Conservation (phyloP, 352 stramenopile genomes). For the Phytophthora hibernalis region DNA sequence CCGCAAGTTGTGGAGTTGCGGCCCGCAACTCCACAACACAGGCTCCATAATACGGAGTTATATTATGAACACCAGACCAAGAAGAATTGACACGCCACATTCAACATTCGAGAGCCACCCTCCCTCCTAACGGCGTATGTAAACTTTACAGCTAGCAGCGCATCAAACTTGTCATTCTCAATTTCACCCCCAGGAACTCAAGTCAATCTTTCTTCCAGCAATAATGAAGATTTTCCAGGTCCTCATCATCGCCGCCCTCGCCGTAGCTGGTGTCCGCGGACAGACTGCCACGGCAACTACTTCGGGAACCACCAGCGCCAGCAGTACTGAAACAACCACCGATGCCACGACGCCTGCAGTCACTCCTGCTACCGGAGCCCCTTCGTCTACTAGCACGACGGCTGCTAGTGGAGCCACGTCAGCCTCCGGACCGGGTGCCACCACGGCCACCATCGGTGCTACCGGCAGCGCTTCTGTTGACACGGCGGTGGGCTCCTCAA, state of each 20-base stretch:
- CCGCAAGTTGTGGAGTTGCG: no score
- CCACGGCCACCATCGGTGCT: neutral
- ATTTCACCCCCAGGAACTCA: constrained; percentile 23
- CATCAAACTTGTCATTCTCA: constrained; percentile 13
- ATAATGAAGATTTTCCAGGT: constrained; percentile 45
- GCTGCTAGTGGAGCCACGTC: no score
- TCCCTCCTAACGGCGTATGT: neutral
- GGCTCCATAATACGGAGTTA: no score
- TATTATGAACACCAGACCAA: no score
- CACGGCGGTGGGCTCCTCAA: constrained; percentile 14
- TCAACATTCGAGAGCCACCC: neutral
- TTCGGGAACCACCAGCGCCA: neutral
- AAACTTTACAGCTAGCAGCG: neutral
- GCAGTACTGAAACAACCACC: constrained; percentile 1
- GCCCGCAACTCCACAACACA: no score
- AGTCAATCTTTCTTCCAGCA: constrained; percentile 7
- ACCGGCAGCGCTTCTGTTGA: neutral
- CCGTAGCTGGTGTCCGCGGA: constrained; percentile 23
- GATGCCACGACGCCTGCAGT: neutral
- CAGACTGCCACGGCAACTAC: constrained; percentile 20
- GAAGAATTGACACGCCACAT: no score
- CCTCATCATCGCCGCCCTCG: constrained; percentile 34
- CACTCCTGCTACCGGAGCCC: neutral
- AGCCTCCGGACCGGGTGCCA: neutral
- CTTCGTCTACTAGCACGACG: no score